A percentile compares a stretch with the other conserved stretches of the same genome.
Evolutionary conservation across 306 rosid genomes (phyloP).

Genomic region (Hippophae rhamnoides): DNA sequence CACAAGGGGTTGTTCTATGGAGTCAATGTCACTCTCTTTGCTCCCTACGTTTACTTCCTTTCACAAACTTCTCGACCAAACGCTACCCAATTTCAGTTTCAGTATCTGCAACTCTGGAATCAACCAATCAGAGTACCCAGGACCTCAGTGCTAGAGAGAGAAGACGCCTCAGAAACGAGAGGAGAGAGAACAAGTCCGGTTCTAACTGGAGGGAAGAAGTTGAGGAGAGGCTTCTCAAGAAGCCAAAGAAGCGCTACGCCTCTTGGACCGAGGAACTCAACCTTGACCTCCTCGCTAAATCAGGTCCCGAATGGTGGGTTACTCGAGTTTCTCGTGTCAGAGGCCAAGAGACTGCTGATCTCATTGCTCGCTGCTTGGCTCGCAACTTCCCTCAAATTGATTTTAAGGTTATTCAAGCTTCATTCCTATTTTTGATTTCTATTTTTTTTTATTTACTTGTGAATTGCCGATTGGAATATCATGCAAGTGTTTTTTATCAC

Average conservation of each 20-base stretch:
- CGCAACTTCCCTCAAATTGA: conserved; percentile 44
- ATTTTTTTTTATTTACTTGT: background rate
- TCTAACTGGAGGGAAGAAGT: conserved; percentile 67
- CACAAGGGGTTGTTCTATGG: conserved; percentile 41
- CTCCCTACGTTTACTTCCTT: conserved; percentile 15
- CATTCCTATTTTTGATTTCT: background rate
- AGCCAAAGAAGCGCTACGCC: conserved; percentile 54
- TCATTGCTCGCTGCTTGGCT: conserved; percentile 57
- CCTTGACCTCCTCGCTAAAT: conserved; percentile 51
- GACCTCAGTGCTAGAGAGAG: conserved; percentile 56
- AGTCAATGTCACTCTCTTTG: conserved; percentile 30
- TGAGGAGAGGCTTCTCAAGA: conserved; percentile 57
- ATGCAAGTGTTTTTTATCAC: no score
- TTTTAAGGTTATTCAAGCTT: conserved; percentile 37
- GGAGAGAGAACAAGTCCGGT: conserved; percentile 51
- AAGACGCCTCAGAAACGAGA: conserved; percentile 58
- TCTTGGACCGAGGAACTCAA: conserved; percentile 71
- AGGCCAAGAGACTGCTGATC: conserved; percentile 46
- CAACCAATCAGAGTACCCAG: conserved; percentile 13
- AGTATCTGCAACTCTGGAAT: conserved; percentile 40
- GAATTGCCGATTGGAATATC: background rate
- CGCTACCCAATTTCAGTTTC: conserved; percentile 15
- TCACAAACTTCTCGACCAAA: background rate
- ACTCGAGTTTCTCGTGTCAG: conserved; percentile 46
- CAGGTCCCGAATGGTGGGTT: conserved; percentile 85